Conservation (phyloP, 495 filamentous ascomycete genomes). For the Haplographium delicatum region DNA sequence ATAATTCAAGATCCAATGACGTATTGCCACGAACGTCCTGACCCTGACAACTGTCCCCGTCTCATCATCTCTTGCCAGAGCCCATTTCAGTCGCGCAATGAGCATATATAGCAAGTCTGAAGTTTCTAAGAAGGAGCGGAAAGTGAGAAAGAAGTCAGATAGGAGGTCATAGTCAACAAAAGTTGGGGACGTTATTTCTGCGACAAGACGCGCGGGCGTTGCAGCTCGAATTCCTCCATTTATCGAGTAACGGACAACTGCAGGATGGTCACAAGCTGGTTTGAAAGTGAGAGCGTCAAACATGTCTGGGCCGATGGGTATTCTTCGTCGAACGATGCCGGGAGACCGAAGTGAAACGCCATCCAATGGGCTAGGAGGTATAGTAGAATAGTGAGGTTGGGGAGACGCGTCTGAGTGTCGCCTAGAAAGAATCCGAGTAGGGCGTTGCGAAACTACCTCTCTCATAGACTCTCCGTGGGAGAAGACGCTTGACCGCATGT, state of each 20-base stretch:
- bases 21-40: conserved; percentile 89
- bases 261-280: conserved; percentile 63
- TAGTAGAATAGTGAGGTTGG: conserved; percentile 25
- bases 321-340: conserved; percentile 11
- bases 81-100: conserved; percentile 82
- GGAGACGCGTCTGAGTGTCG: conserved; percentile 36
- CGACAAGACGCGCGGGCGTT: conserved; percentile 85
- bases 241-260: conserved; percentile 78
- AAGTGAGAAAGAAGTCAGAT: conserved; percentile 97
- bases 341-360: conserved; percentile 5
- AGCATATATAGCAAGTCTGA: conserved; percentile 75
- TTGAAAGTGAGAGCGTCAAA: conserved; percentile 75
- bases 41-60: conserved; percentile 88
- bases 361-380: conserved; percentile 11
- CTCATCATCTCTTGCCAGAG: conserved; percentile 73
- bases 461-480: conserved; percentile 13
- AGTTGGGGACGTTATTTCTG: conserved; percentile 93
- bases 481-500: conserved; percentile 28
- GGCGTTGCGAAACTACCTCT: conserved; percentile 24
- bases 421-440: conserved; percentile 32
- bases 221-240: conserved; percentile 79
- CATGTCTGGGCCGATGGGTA: conserved; percentile 50
- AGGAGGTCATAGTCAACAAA: conserved; percentile 97
- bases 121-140: conserved; percentile 74
- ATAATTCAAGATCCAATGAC: conserved; percentile 98